Percentiles rank a stretch among this genome's conserved stretches.
Evolutionary conservation across 306 rosid genomes (phyloP).

Genomic region (Elaeagnus macrophylla): DNA sequence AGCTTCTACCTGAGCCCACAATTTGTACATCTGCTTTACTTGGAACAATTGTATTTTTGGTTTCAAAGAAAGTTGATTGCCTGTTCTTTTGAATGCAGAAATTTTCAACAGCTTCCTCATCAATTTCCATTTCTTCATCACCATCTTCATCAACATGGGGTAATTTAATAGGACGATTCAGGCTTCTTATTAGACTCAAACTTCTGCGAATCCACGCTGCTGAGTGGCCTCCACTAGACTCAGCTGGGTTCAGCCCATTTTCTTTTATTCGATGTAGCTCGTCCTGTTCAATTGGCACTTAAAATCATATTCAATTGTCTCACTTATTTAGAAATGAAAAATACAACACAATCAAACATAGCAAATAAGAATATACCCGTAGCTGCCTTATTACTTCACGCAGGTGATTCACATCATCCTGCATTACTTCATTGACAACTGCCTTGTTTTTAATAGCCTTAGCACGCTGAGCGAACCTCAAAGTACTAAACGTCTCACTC

Average conservation of each 20-base stretch:
- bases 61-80: slow-evolving; percentile 26
- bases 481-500: slow-evolving; percentile 93
- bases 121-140: slow-evolving; percentile 98
- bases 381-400: slow-evolving; percentile 88
- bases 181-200: slow-evolving; percentile 59
- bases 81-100: slow-evolving; percentile 40
- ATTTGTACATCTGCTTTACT: slow-evolving; percentile 16
- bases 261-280: slow-evolving; percentile 75
- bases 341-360: slow-evolving; percentile 5
- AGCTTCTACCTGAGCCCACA: slow-evolving; percentile 17
- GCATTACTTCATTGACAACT: slow-evolving; percentile 85
- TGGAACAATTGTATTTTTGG: not conserved
- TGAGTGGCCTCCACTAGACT: slow-evolving; percentile 62
- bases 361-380: slow-evolving; percentile 46
- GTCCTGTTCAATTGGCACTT: slow-evolving; percentile 48
- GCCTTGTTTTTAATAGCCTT: slow-evolving; percentile 98
- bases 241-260: slow-evolving; percentile 48
- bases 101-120: slow-evolving; percentile 68
- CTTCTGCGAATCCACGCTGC: slow-evolving; percentile 95
- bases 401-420: slow-evolving; percentile 81
- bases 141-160: slow-evolving; percentile 67
- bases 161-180: slow-evolving; percentile 41
- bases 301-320: slow-evolving; percentile 18
- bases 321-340: slow-evolving; percentile 9
- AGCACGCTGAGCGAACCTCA: slow-evolving; percentile 97